Evolutionary conservation across 1,284 basidiomycete genomes (phyloP).

Genomic region (Leccinum brunneo-olivaceum): DNA sequence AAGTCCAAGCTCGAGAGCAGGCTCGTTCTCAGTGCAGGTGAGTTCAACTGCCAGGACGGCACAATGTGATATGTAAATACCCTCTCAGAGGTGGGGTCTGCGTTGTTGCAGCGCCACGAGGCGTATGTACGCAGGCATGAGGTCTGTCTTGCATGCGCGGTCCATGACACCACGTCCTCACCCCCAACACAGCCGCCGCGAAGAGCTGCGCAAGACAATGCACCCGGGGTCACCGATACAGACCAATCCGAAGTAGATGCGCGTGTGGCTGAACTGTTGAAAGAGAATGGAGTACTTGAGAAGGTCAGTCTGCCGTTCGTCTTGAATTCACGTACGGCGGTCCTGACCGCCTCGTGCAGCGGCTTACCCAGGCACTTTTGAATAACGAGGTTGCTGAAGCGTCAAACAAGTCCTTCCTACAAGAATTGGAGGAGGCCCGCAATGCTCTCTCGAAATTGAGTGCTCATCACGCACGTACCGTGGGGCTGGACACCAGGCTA

Average conservation of each 20-base stretch:
- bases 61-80: constrained; percentile 4
- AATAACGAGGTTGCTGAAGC: constrained; percentile 80
- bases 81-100: constrained; percentile 80
- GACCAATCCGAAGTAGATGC: constrained; percentile 24
- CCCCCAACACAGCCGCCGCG: constrained; percentile 16
- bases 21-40: constrained; percentile 79
- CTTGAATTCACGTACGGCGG: neutral
- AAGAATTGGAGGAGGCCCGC: constrained; percentile 76
- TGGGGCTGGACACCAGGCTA: constrained; percentile 67
- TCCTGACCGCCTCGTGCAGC: constrained; percentile 36
- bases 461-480: constrained; percentile 60
- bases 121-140: constrained; percentile 73
- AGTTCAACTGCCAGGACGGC: constrained; percentile 23
- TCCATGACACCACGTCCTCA: constrained; percentile 10
- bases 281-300: constrained; percentile 59
- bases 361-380: constrained; percentile 73
- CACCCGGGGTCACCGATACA: constrained; percentile 10
- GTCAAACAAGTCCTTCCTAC: constrained; percentile 67
- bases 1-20: constrained; percentile 69
- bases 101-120: constrained; percentile 81
- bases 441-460: constrained; percentile 62
- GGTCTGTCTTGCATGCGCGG: constrained; percentile 34
- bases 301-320: constrained; percentile 42
- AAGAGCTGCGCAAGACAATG: constrained; percentile 13
- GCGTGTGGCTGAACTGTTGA: constrained; percentile 40